A percentile compares a stretch with the other conserved stretches of the same genome.
phyloP scores from a whole-genome alignment of 2,329 filamentous ascomycete species.

The Aureobasidium sp. region DNA sequence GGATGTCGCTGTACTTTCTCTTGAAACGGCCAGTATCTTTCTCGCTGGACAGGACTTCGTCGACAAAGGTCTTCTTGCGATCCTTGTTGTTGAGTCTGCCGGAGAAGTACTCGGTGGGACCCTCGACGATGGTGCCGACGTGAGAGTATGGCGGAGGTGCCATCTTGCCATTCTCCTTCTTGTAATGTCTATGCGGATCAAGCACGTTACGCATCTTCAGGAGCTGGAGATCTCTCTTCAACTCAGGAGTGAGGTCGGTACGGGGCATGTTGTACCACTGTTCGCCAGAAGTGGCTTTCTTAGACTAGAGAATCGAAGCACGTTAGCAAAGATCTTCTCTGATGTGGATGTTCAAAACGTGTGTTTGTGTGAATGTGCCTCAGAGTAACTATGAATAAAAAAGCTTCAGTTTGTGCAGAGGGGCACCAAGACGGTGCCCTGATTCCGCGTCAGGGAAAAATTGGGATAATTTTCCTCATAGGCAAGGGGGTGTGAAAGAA shows the following conservation, averaged over 20 bases:
- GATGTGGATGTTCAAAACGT: conserved; percentile 12
- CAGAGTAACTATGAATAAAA: conserved; percentile 72
- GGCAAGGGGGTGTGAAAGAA: conserved; percentile 18
- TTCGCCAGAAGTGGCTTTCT: conserved; percentile 62
- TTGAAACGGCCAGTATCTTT: conserved; percentile 64
- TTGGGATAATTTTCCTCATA: conserved; percentile 74
- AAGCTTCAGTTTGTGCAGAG: conserved; percentile 61
- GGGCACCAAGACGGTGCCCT: conserved; percentile 72
- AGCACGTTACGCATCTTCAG: conserved; percentile 82
- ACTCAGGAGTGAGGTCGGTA: conserved; percentile 72
- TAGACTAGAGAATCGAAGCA: conserved; percentile 33
- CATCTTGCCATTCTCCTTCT: conserved; percentile 68
- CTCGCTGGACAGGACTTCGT: conserved; percentile 69
- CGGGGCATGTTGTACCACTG: conserved; percentile 84
- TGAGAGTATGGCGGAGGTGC: conserved; percentile 75
- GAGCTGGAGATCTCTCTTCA: conserved; percentile 84
- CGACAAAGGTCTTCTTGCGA: conserved; percentile 75
- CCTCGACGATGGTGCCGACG: conserved; percentile 80
- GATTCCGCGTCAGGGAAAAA: conserved; percentile 61
- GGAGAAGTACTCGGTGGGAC: conserved; percentile 79
- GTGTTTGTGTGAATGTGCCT: conserved; percentile 30
- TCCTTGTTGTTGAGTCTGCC: conserved; percentile 78
- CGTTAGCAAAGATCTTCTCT: conserved; percentile 19
- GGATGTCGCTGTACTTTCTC: conserved; percentile 79
- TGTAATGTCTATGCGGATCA: conserved; percentile 84